Base-by-base conservation (phyloP, 1,284 basidiomycete species). In the Heterobasidion annosum region DNA sequence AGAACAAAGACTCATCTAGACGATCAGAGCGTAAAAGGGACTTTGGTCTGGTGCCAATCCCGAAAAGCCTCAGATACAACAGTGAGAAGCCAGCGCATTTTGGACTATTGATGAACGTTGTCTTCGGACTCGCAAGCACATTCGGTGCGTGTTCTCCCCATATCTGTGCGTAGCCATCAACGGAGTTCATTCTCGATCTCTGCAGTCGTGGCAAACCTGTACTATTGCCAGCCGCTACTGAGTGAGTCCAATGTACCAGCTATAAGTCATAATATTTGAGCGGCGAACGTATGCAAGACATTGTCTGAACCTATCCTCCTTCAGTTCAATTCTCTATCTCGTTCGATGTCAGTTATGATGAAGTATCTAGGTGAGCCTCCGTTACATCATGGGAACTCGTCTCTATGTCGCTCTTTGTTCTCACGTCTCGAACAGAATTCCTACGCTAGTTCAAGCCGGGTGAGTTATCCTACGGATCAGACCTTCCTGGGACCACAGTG, bases 161-260 rank as follows among this genome's bases (percentile, higher is more conserved):
- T 43, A 43, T 8, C 4, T 43, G 13, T 79, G 61, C 3, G 9
- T 9, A 59, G 18, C 43, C 25, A 1, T 25, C 25, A 25, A 25
- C 3, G 25, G 3, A 25, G 54, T 45, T 9, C 37, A 40, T 40
- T 5, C 5, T 3, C 10, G 16, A 47, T 47, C 16, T 32, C 25
- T 16, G 7, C 53, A 82, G 80, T 67, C 47, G 80, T 79, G 19
- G 75, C 78, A 16, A 89, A 88, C 58, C 63, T 88, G 50, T 89
- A 87, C 62, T 89, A 88, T 58, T 82, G 82, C 56, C 87, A 86
- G 66, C 86, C 87, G 0, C 66, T 89, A 56, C 67, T 89, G 13
- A 83, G 87, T 78, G 65, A 51, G 78, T 63, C 40, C 15, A 5
- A 40, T 40, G 37, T 40, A n/a, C 37, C 10, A 5, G 37, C n/a